These are phyloP conservation scores for Tylopilus cervinicoccineus DNA, from an alignment of 768 basidiomycete species.

Conservation along the genomic window DNA sequence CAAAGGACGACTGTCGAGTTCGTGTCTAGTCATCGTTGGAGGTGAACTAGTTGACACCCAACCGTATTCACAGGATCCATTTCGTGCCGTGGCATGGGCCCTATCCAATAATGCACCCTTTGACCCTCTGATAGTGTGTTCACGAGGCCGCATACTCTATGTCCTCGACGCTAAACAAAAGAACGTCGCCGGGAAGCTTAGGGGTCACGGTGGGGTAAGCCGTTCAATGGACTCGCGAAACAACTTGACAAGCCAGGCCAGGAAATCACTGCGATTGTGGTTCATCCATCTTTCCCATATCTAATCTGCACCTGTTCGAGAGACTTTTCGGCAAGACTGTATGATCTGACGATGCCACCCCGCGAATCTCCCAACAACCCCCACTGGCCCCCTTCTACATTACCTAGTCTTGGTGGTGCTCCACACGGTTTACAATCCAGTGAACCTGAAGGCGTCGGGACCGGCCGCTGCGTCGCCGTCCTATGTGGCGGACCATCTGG, in stretches of 20 bases:
- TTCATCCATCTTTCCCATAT: conserved; percentile 56
- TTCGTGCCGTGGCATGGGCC: conserved; percentile 54
- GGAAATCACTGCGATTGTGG: conserved; percentile 62
- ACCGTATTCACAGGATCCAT: conserved; percentile 18
- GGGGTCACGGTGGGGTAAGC: conserved; percentile 73
- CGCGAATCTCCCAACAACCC: conserved; percentile 45
- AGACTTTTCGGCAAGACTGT: conserved; percentile 67
- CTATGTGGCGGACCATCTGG: conserved; percentile 69
- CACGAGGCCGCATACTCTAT: conserved; percentile 51
- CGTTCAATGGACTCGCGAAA: background rate
- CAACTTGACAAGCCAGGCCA: conserved; percentile 32
- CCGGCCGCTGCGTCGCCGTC: conserved; percentile 56
- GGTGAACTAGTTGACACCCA: conserved; percentile 4
- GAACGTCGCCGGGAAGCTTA: conserved; percentile 44
- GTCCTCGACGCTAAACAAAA: conserved; percentile 45
- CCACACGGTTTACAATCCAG: conserved; percentile 63
- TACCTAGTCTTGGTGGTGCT: conserved; percentile 56
- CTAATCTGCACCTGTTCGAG: conserved; percentile 69
- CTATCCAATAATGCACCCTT: conserved; percentile 40
- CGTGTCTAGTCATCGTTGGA: conserved; percentile 1
- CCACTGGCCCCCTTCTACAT: conserved; percentile 49
- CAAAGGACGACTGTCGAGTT: conserved; percentile 21
- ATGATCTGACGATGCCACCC: conserved; percentile 47
- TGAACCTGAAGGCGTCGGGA: conserved; percentile 57
- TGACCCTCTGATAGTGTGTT: conserved; percentile 59